Evolutionary conservation across 1,284 basidiomycete species (phyloP).

Genomic region (Puccinia coronata): DNA sequence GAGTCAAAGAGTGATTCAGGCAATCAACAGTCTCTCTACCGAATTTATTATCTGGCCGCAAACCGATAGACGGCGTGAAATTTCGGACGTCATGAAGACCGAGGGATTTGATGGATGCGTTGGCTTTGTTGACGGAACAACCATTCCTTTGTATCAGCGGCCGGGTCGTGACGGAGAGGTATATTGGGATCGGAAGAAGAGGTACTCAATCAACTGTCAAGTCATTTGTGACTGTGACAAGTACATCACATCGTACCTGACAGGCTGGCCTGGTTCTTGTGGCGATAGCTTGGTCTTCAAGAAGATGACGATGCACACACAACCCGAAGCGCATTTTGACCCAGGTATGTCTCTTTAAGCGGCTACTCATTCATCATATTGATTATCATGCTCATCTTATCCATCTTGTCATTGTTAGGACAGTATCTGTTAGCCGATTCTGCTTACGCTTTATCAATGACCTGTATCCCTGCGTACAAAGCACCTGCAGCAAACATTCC

Average conservation of each 20-base stretch:
- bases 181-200: neutral
- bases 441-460: conserved; percentile 5
- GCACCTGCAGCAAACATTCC: neutral
- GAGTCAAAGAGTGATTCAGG: neutral
- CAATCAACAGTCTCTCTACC: neutral
- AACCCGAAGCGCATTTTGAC: neutral
- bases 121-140: conserved; percentile 14
- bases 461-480: conserved; percentile 16
- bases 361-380: neutral
- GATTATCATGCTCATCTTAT: neutral
- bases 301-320: neutral
- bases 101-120: neutral
- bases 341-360: neutral
- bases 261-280: conserved; percentile 40
- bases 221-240: conserved; percentile 30
- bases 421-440: conserved; percentile 29
- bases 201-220: conserved; percentile 24
- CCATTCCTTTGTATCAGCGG: conserved; percentile 7
- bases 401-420: neutral
- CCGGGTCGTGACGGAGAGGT: conserved; percentile 7
- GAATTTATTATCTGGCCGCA: neutral
- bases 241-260: conserved; percentile 14
- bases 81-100: neutral
- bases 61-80: neutral
- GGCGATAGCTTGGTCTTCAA: neutral